phyloP scores from a whole-genome alignment of 352 stramenopile species.

The Phytophthora meadii region DNA sequence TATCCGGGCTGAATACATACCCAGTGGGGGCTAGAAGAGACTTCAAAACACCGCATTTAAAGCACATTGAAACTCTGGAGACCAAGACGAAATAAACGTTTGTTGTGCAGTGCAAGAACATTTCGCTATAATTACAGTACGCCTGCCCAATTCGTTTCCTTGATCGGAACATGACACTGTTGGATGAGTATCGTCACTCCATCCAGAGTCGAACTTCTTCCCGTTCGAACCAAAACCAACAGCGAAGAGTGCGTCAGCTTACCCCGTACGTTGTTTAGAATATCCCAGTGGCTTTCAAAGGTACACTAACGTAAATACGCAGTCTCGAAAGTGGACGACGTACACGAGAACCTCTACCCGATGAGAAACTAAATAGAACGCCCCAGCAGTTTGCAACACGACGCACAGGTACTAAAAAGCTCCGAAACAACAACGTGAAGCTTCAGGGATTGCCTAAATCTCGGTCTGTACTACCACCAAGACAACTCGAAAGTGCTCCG shows the following conservation, averaged over 20 bases:
- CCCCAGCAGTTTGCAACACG: not conserved
- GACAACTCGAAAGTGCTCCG: not conserved
- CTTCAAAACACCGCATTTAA: too few species aligned
- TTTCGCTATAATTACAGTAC: conserved; percentile 26
- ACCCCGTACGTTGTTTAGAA: conserved; percentile 43
- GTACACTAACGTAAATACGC: not conserved
- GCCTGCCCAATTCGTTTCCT: conserved; percentile 4
- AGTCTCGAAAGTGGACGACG: conserved; percentile 26
- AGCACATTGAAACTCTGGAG: too few species aligned
- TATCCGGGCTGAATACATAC: too few species aligned
- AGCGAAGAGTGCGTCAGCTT: conserved; percentile 43
- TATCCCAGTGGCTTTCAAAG: not conserved
- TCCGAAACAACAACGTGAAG: conserved; percentile 31
- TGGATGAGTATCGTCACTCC: conserved; percentile 67
- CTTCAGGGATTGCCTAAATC: conserved; percentile 21
- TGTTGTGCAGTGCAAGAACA: not conserved
- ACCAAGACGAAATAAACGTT: too few species aligned
- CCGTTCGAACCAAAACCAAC: conserved; percentile 26
- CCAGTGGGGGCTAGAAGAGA: too few species aligned
- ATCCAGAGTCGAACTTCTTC: conserved; percentile 42
- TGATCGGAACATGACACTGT: conserved; percentile 56
- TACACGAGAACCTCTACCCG: conserved; percentile 20
- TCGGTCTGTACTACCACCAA: conserved; percentile 2
- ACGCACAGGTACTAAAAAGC: conserved; percentile 12
- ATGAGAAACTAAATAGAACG: conserved; percentile 7